A percentile compares a stretch with the other conserved stretches of the same genome.
These are phyloP conservation scores for Ceratocystis huliohia DNA, from an alignment of 2,329 filamentous ascomycete species.

Conservation along the genomic window DNA sequence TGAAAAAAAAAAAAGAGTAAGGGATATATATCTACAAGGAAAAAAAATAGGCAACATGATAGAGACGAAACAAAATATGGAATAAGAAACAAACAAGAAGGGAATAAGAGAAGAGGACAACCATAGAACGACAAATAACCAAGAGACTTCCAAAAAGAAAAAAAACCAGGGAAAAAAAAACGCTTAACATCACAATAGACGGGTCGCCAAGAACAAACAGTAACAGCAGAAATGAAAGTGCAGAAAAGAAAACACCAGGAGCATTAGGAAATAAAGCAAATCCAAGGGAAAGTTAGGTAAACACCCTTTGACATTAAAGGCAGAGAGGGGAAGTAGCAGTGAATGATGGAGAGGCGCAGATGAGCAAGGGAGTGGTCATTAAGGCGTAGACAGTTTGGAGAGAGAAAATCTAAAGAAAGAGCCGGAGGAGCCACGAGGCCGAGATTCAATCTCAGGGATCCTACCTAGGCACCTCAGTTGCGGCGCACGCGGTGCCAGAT, in stretches of 20 bases:
- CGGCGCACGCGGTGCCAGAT: conserved; percentile 47
- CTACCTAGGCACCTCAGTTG: conserved; percentile 6
- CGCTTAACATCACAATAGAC: background rate
- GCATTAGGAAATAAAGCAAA: background rate
- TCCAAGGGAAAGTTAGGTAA: too few species aligned
- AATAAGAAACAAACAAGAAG: background rate
- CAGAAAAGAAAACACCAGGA: background rate
- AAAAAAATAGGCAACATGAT: background rate
- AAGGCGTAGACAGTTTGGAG: conserved; percentile 5
- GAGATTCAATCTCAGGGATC: conserved; percentile 11
- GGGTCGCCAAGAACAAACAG: background rate
- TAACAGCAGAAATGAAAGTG: background rate
- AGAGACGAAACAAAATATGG: background rate
- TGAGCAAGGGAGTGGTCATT: background rate
- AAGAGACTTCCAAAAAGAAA: background rate
- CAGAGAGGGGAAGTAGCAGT: background rate
- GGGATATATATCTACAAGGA: conserved; percentile 1
- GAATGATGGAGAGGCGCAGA: background rate
- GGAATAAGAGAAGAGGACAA: background rate
- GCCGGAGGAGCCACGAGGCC: background rate
- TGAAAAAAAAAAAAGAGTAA: background rate
- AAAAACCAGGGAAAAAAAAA: background rate
- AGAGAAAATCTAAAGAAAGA: conserved; percentile 1
- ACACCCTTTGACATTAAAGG: background rate
- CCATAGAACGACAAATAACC: background rate